These are phyloP conservation scores for Mortierella sp. DNA, from an alignment of 371 early-diverging fungal species.

Conservation along the genomic window DNA sequence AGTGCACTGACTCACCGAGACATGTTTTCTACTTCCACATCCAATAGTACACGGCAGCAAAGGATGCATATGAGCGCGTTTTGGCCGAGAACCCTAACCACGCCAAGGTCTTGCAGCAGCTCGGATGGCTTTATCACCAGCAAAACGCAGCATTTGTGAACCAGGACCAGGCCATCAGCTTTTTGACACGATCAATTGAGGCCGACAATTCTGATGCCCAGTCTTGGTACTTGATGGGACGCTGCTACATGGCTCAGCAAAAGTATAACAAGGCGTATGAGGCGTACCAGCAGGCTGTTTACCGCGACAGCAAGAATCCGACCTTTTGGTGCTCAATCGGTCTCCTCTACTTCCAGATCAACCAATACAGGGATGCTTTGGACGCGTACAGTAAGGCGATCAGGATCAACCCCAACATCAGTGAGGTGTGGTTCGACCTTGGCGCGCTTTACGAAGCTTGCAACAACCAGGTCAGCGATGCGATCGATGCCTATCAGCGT, in stretches of 20 bases:
- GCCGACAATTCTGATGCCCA: slow-evolving; percentile 92
- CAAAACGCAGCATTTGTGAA: slow-evolving; percentile 83
- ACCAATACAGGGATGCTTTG: slow-evolving; percentile 95
- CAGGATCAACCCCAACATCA: slow-evolving; percentile 92
- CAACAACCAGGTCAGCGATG: slow-evolving; percentile 97
- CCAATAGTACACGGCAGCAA: slow-evolving; percentile 78
- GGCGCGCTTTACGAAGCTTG: slow-evolving; percentile 98
- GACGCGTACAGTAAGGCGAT: slow-evolving; percentile 98
- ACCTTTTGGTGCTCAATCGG: slow-evolving; percentile 99
- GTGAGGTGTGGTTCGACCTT: slow-evolving; percentile 97
- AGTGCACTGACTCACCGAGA: neutral
- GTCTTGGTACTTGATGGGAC: slow-evolving; percentile 95
- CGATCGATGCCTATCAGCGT: slow-evolving; percentile 96
- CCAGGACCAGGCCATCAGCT: slow-evolving; percentile 87
- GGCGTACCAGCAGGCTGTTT: slow-evolving; percentile 98
- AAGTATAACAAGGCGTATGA: slow-evolving; percentile 97
- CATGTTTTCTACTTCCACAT: slow-evolving; percentile 3
- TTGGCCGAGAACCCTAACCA: slow-evolving; percentile 92
- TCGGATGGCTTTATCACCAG: slow-evolving; percentile 96
- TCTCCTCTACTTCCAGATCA: slow-evolving; percentile 96
- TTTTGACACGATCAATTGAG: slow-evolving; percentile 87
- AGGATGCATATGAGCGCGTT: slow-evolving; percentile 95
- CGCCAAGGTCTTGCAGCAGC: slow-evolving; percentile 95
- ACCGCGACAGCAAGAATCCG: slow-evolving; percentile 95
- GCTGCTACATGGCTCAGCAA: slow-evolving; percentile 97